phyloP scores from a whole-genome alignment of 768 basidiomycete species.

The Lactarius psammicola region DNA sequence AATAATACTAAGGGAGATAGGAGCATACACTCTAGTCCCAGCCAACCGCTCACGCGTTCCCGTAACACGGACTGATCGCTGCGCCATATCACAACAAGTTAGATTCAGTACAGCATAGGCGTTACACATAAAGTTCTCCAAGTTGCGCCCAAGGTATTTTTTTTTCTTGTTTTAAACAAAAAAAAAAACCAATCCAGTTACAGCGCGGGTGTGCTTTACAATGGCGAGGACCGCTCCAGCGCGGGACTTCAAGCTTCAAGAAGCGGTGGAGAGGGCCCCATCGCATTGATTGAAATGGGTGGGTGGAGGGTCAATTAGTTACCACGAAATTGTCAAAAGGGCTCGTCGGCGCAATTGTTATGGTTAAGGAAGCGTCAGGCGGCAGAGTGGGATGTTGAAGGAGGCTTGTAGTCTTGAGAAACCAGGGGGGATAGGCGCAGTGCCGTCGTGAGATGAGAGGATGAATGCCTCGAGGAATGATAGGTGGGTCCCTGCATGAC shows the following conservation, averaged over 20 bases:
- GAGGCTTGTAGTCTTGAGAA: neutral
- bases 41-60: too few relatives aligned
- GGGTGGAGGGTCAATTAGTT: neutral
- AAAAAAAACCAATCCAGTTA: too few relatives aligned
- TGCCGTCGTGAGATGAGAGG: neutral
- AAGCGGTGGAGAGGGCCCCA: neutral
- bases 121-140: too few relatives aligned
- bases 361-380: neutral
- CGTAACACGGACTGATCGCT: too few relatives aligned
- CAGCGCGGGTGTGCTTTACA: neutral
- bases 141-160: too few relatives aligned
- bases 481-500: neutral
- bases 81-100: too few relatives aligned
- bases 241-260: neutral
- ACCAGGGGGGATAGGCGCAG: neutral
- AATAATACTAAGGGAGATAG: too few relatives aligned
- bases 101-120: too few relatives aligned
- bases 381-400: neutral
- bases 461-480: neutral
- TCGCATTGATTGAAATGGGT: neutral
- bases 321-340: neutral
- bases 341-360: neutral
- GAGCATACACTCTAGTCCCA: too few relatives aligned
- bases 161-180: too few relatives aligned
- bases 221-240: neutral